These are phyloP conservation scores for Nitzschia sp. DNA, from an alignment of 108 stramenopile species.

Conservation along the genomic window DNA sequence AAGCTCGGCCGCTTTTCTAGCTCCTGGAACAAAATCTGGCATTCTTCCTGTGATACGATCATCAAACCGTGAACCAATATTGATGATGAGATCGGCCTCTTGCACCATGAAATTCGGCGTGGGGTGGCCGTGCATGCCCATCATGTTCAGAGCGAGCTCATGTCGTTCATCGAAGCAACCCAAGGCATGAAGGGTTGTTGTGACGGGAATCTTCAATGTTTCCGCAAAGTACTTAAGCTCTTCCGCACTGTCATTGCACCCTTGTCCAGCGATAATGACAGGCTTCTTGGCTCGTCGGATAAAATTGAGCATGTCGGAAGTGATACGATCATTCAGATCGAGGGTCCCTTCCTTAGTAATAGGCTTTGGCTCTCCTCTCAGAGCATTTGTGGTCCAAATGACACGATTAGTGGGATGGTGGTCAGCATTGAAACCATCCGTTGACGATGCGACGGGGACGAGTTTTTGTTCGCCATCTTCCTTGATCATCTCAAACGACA, in stretches of 20 bases:
- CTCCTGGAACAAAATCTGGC: constrained; percentile 80
- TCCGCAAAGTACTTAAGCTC: constrained; percentile 86
- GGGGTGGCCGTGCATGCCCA: constrained; percentile 92
- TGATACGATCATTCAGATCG: constrained; percentile 42
- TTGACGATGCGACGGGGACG: constrained; percentile 26
- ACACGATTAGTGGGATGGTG: constrained; percentile 73
- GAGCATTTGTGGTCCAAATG: constrained; percentile 47
- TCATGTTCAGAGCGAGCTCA: constrained; percentile 85
- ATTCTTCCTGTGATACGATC: constrained; percentile 89
- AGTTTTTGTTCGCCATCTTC: constrained; percentile 40
- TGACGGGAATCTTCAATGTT: constrained; percentile 85
- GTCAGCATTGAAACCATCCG: constrained; percentile 66
- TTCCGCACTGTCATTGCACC: constrained; percentile 77
- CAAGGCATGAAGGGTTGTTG: constrained; percentile 86
- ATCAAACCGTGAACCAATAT: constrained; percentile 89
- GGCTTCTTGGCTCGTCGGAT: constrained; percentile 85
- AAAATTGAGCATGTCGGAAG: constrained; percentile 68
- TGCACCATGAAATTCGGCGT: constrained; percentile 91
- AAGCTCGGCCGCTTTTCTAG: constrained; percentile 76
- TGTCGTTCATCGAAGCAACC: constrained; percentile 87
- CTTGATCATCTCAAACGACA: constrained; percentile 66
- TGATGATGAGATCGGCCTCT: constrained; percentile 86
- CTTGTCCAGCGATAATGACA: constrained; percentile 90
- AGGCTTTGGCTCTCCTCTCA: constrained; percentile 30
- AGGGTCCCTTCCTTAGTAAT: constrained; percentile 47